Evolutionary conservation across 306 rosid genomes (phyloP).

Genomic region (Abrus pulchellus): DNA sequence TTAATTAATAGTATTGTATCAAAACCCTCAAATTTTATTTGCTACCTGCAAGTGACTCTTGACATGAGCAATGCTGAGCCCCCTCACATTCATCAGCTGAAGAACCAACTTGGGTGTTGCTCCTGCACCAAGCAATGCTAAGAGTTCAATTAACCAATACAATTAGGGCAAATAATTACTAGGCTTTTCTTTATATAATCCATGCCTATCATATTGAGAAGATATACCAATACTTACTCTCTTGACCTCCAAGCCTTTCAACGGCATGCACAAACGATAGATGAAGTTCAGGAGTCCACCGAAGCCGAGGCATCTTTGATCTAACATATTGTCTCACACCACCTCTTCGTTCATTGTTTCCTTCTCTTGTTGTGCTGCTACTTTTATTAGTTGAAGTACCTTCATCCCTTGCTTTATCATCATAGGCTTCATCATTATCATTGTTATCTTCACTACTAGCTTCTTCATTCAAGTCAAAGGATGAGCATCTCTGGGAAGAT

Average conservation of each 20-base stretch:
- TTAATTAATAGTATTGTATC: neutral
- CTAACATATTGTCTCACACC: slow-evolving; percentile 77
- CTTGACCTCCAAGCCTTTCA: slow-evolving; percentile 90
- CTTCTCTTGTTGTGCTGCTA: slow-evolving; percentile 39
- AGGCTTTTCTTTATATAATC: too few relatives aligned
- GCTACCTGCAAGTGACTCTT: slow-evolving; percentile 96
- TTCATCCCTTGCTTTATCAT: slow-evolving; percentile 25
- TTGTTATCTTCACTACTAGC: slow-evolving; percentile 53
- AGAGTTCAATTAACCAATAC: neutral
- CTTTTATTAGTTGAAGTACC: slow-evolving; percentile 46
- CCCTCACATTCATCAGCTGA: slow-evolving; percentile 94
- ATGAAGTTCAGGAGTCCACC: slow-evolving; percentile 96
- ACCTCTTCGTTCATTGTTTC: slow-evolving; percentile 50
- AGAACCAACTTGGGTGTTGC: slow-evolving; percentile 93
- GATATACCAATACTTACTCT: slow-evolving; percentile 62
- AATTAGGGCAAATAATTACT: neutral
- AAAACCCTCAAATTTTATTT: neutral
- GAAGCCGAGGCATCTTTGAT: slow-evolving; percentile 89
- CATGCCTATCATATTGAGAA: too few relatives aligned
- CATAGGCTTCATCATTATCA: slow-evolving; percentile 6
- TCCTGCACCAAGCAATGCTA: slow-evolving; percentile 54
- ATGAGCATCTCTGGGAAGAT: slow-evolving; percentile 62
- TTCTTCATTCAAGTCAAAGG: slow-evolving; percentile 74
- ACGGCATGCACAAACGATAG: slow-evolving; percentile 81
- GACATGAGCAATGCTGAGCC: slow-evolving; percentile 92